Base-by-base conservation (phyloP, 345 rosid genomes). In the Corchorus olitorius region DNA sequence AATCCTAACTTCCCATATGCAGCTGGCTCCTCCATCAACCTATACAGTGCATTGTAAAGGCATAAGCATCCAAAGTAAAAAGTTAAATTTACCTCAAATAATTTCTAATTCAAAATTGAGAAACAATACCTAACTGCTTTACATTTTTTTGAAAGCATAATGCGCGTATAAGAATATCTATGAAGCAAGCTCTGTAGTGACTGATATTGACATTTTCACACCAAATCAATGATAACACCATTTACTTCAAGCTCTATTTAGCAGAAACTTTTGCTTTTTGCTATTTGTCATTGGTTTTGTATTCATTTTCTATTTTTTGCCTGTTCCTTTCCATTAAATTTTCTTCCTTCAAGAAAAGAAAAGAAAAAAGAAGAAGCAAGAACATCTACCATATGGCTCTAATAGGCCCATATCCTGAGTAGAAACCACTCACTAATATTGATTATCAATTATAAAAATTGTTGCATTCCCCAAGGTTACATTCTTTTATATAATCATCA, bases 21-120 rank as follows among this genome's bases (percentile, higher is more conserved):
- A 77, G 98, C 94, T 58, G 99, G 99, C 84, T 96, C 99, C 82
- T 96, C 97, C 91, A 92, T 96, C 88, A 96, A 85, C 85, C 99
- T 96, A 84, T 76, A 56, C 71, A 81, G 4, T 20, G 68, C 59
- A 56, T 70, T 77, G 64, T 64, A 73, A 75, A 34, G 3, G 34
- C 66, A 61, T 37, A 39, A 27, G 61, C 76, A 52, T 59, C 48
- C 52, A 61, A 60, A 58, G 22, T 34, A 46, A 3, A 20, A 6
- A 54, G 72, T 76, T 70, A 5, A 33, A 70, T 50, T 70, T 52
- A 33, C 49, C 65, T 68, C 56, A 12, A 68, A 67, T 27, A 37
- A 48, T 3, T 66, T 20, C 15, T 4, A 68, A 56, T 27, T 22
- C 55, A 67, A 6, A 68, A 68, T 14, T 49, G 34, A 8, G 56